Percentiles rank a stretch among this genome's conserved stretches.
These are phyloP conservation scores for Exophiala spinifera DNA, from an alignment of 2,329 filamentous ascomycete genomes.

Conservation along the genomic window DNA sequence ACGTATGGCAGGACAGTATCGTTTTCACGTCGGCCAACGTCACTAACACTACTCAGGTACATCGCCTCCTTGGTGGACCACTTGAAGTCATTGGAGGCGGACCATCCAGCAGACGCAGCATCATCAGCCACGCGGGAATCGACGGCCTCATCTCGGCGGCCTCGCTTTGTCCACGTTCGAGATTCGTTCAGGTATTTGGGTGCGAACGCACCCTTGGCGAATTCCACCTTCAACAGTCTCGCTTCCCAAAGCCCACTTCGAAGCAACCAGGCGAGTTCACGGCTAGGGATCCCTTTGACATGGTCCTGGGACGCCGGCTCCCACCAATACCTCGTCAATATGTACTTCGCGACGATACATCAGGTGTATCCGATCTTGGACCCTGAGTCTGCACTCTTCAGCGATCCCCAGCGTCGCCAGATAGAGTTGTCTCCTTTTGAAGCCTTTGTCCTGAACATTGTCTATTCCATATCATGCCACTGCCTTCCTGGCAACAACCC, in stretches of 20 bases:
- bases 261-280: neutral
- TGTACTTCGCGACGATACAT: slow-evolving; percentile 2
- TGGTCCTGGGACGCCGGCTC: neutral
- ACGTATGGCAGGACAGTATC: neutral
- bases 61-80: slow-evolving; percentile 7
- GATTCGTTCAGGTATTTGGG: slow-evolving; percentile 4
- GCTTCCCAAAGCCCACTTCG: neutral
- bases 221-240: neutral
- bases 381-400: neutral
- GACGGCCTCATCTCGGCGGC: neutral
- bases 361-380: slow-evolving; percentile 4
- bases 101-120: neutral
- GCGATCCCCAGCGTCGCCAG: neutral
- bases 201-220: neutral
- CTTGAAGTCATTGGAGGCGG: neutral
- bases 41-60: neutral
- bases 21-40: neutral
- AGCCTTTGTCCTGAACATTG: slow-evolving; percentile 1
- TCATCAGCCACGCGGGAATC: neutral
- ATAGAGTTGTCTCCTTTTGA: neutral
- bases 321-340: slow-evolving; percentile 1
- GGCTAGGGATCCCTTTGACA: neutral
- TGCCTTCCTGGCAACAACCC: slow-evolving; percentile 5
- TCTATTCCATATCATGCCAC: slow-evolving; percentile 10
- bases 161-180: slow-evolving; percentile 1